phyloP scores from a whole-genome alignment of 2,329 filamentous ascomycete genomes.

The Cladophialophora immunda region DNA sequence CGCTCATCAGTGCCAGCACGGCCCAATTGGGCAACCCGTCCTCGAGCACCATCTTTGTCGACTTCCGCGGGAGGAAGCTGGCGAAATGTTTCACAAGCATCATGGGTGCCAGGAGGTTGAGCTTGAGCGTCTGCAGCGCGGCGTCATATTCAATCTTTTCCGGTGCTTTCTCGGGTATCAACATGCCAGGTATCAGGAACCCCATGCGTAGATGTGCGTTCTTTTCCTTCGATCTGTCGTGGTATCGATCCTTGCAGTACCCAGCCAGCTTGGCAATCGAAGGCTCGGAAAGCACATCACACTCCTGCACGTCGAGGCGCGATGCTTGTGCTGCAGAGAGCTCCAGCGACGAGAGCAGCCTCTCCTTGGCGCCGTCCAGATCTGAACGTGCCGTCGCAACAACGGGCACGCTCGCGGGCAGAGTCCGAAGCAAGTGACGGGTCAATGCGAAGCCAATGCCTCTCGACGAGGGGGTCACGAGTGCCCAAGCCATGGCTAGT shows the following conservation, averaged over 20 bases:
- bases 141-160: constrained; percentile 67
- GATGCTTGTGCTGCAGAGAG: constrained; percentile 27
- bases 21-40: constrained; percentile 50
- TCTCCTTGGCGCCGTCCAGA: constrained; percentile 50
- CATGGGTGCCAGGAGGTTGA: constrained; percentile 78
- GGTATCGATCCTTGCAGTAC: constrained; percentile 62
- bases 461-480: constrained; percentile 66
- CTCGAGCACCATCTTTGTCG: constrained; percentile 50
- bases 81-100: constrained; percentile 80
- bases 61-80: constrained; percentile 71
- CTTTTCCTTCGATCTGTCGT: constrained; percentile 45
- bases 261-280: constrained; percentile 67
- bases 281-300: constrained; percentile 57
- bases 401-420: constrained; percentile 60
- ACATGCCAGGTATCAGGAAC: constrained; percentile 74
- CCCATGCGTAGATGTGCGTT: constrained; percentile 70
- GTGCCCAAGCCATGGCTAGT: constrained; percentile 41
- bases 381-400: constrained; percentile 67
- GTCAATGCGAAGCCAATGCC: constrained; percentile 71
- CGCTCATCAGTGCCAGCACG: constrained; percentile 78
- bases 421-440: constrained; percentile 65
- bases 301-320: constrained; percentile 52
- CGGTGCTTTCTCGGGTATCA: constrained; percentile 77
- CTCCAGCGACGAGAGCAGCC: constrained; percentile 55
- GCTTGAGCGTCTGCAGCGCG: constrained; percentile 73